These are phyloP conservation scores for Clarireedia sp. DNA, from an alignment of 2,329 filamentous ascomycete species.

Conservation along the genomic window DNA sequence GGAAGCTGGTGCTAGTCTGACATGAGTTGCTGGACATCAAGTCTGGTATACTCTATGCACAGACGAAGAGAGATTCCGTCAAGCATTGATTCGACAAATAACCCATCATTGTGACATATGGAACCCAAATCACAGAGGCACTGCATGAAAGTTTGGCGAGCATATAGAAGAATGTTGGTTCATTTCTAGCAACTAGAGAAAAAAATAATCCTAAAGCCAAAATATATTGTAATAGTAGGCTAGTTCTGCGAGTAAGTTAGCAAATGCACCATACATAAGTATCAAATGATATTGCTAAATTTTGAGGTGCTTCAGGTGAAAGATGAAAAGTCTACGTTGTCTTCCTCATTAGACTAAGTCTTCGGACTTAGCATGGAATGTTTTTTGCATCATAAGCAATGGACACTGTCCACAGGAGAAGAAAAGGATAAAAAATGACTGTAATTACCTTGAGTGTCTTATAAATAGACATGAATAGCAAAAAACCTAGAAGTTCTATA, in stretches of 20 bases:
- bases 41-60: no score
- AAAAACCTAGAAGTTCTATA: slow-evolving; percentile 1
- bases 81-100: no score
- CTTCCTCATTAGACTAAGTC: slow-evolving; percentile 49
- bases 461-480: neutral
- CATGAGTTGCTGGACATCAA: neutral
- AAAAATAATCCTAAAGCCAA: neutral
- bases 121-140: neutral
- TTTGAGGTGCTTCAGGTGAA: slow-evolving; percentile 56
- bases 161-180: neutral
- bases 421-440: neutral
- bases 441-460: slow-evolving; percentile 3
- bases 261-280: neutral
- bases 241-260: neutral
- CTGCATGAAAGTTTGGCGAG: neutral
- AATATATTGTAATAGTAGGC: neutral
- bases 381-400: slow-evolving; percentile 54
- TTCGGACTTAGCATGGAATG: slow-evolving; percentile 74
- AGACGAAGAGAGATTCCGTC: no score
- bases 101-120: no score
- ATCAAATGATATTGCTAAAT: neutral
- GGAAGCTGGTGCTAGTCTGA: neutral
- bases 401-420: neutral
- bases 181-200: neutral
- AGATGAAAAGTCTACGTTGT: slow-evolving; percentile 72